Percentiles rank a stretch among this genome's conserved stretches.
phyloP scores from a whole-genome alignment of 1,284 basidiomycete species.

The Pseudozyma hubeiensis region DNA sequence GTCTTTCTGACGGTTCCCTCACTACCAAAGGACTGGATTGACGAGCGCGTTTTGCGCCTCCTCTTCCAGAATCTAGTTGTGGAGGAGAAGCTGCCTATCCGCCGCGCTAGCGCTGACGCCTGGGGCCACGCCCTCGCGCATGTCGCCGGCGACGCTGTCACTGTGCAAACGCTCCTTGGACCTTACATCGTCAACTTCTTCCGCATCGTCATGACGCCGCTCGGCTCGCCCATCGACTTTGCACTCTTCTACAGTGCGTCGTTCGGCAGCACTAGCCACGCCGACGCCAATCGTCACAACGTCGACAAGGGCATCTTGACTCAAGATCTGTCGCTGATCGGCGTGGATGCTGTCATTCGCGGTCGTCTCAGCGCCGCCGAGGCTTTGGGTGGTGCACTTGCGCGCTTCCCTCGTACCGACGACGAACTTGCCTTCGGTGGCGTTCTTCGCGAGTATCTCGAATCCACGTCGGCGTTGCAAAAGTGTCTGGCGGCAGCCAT shows the following conservation, averaged over 20 bases:
- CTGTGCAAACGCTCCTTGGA: constrained; percentile 36
- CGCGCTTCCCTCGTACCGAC: constrained; percentile 74
- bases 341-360: constrained; percentile 81
- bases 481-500: constrained; percentile 85
- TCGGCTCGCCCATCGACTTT: constrained; percentile 83
- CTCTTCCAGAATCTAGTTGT: constrained; percentile 94
- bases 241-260: constrained; percentile 76
- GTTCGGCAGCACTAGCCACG: constrained; percentile 23
- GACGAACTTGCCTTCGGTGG: constrained; percentile 70
- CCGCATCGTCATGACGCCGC: constrained; percentile 87
- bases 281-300: constrained; percentile 75
- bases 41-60: constrained; percentile 80
- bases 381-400: constrained; percentile 81
- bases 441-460: constrained; percentile 81
- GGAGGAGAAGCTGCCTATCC: constrained; percentile 88
- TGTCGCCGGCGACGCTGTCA: constrained; percentile 33
- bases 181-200: constrained; percentile 70
- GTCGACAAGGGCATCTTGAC: constrained; percentile 95
- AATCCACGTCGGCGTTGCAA: constrained; percentile 90
- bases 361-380: constrained; percentile 84
- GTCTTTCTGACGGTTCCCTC: constrained; percentile 84
- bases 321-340: constrained; percentile 88
- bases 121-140: constrained; percentile 79
- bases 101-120: constrained; percentile 79
- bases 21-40: constrained; percentile 85